These are phyloP conservation scores for Citrus reticulata DNA, from an alignment of 345 rosid species.

Conservation along the genomic window DNA sequence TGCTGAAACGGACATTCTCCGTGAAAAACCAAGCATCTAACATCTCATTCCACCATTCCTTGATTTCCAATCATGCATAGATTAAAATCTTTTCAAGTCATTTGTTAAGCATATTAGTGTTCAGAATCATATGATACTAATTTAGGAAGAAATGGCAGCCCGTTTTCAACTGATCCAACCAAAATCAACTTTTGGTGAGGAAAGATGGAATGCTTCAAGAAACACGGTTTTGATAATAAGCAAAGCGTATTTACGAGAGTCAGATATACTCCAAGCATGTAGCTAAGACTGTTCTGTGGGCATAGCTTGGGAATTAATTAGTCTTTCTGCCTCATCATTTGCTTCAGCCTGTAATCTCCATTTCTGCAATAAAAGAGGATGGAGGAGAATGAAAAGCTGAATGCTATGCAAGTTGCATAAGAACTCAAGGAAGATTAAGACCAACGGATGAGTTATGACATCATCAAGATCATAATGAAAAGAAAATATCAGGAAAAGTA, in stretches of 20 bases:
- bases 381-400: neutral
- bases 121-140: neutral
- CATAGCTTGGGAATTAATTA: constrained; percentile 60
- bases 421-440: neutral
- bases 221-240: neutral
- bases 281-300: constrained; percentile 28
- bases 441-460: neutral
- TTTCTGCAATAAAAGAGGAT: constrained; percentile 40
- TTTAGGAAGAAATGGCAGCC: neutral
- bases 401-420: neutral
- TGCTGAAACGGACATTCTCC: neutral
- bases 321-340: constrained; percentile 91
- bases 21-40: neutral
- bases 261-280: neutral
- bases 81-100: neutral
- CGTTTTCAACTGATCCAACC: neutral
- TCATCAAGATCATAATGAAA: neutral
- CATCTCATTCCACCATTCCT: neutral
- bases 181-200: neutral
- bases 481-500: neutral
- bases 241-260: neutral
- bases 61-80: neutral
- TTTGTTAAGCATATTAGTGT: neutral
- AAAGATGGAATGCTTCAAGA: neutral
- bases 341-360: constrained; percentile 96